phyloP scores from a whole-genome alignment of 805 yeast genomes.

The Alloascoidea hylecoeti region DNA sequence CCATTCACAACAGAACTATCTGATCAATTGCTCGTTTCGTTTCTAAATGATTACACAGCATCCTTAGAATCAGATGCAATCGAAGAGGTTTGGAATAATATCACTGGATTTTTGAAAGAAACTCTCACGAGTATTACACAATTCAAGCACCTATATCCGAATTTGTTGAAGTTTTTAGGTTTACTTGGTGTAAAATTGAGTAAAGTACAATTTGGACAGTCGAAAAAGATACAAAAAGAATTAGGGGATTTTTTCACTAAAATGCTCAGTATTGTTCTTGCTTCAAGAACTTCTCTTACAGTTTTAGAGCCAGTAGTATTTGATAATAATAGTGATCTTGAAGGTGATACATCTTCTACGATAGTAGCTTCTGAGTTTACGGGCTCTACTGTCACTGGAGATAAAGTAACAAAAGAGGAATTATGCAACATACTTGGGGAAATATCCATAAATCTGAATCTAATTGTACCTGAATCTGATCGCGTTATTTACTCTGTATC shows the following conservation, averaged over 20 bases:
- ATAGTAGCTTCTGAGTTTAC: too few species aligned
- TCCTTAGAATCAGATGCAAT: constrained; percentile 64
- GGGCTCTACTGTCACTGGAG: constrained; percentile 4
- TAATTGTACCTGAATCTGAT: constrained; percentile 44
- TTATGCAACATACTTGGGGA: constrained; percentile 25
- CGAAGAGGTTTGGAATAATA: constrained; percentile 61
- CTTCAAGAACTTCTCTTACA: constrained; percentile 12
- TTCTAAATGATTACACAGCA: constrained; percentile 44
- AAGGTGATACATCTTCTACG: constrained; percentile 8
- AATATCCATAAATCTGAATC: constrained; percentile 25
- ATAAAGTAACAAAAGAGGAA: constrained; percentile 25
- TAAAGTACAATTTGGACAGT: constrained; percentile 47
- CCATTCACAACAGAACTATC: constrained; percentile 20
- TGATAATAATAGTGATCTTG: neutral
- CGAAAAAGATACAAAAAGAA: constrained; percentile 44
- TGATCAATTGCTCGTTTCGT: constrained; percentile 29
- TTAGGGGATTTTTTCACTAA: constrained; percentile 23
- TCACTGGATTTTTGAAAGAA: constrained; percentile 46
- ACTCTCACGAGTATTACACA: constrained; percentile 28
- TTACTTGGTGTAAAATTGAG: constrained; percentile 41
- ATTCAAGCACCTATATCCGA: constrained; percentile 37
- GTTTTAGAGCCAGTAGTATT: constrained; percentile 4
- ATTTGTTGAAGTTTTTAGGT: constrained; percentile 35
- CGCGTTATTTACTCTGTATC: constrained; percentile 34
- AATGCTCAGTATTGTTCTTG: constrained; percentile 12